Conservation (phyloP, 1,284 basidiomycete genomes). For the Cryptococcus wingfieldii region DNA sequence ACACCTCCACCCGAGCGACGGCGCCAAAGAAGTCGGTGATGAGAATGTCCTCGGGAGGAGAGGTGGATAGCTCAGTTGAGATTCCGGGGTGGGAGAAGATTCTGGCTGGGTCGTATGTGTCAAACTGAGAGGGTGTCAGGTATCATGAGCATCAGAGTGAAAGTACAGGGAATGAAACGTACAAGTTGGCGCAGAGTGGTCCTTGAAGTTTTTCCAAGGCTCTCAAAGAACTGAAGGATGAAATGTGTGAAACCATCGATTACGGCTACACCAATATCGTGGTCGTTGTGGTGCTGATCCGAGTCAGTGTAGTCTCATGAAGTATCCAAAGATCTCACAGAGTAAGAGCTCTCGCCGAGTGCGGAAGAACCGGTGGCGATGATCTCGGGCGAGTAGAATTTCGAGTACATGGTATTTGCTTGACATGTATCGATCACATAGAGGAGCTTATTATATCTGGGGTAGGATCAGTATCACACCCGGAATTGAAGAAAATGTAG, state of each 20-base stretch:
- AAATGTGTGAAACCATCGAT: conserved; percentile 95
- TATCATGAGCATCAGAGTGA: background rate
- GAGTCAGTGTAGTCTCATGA: background rate
- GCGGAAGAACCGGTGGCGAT: conserved; percentile 86
- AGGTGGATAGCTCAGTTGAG: conserved; percentile 71
- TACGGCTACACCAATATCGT: conserved; percentile 89
- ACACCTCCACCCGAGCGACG: conserved; percentile 72
- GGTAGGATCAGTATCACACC: background rate
- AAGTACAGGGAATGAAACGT: conserved; percentile 32
- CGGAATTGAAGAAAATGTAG: background rate
- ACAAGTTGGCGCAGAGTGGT: conserved; percentile 81
- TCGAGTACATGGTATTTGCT: conserved; percentile 91
- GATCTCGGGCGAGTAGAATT: conserved; percentile 93
- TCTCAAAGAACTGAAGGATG: conserved; percentile 84
- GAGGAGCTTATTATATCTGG: conserved; percentile 90
- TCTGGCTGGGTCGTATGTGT: conserved; percentile 65
- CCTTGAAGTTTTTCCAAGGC: conserved; percentile 82
- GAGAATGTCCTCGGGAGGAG: conserved; percentile 60
- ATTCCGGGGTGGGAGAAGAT: conserved; percentile 85
- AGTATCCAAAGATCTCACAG: conserved; percentile 56
- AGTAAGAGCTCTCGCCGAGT: conserved; percentile 90
- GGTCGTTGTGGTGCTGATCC: conserved; percentile 78
- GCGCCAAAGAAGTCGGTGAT: conserved; percentile 97
- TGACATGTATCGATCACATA: conserved; percentile 99
- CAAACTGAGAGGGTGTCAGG: conserved; percentile 58